These are phyloP conservation scores for Senna tora DNA, from an alignment of 306 rosid genomes.

Conservation along the genomic window DNA sequence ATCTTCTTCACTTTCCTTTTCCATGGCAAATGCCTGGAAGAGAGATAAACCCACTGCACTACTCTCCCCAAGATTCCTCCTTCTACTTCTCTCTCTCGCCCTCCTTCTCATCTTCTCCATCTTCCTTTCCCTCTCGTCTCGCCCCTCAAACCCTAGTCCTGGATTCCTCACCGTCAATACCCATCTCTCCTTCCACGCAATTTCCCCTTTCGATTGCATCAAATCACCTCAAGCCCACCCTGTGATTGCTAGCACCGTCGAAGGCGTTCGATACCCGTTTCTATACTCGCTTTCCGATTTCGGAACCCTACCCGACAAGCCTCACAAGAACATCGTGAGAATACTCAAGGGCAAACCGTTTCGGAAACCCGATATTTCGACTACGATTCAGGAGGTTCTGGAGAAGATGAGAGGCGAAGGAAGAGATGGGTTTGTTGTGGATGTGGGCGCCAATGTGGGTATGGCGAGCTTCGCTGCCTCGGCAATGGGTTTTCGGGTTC, in stretches of 20 bases:
- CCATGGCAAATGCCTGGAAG: constrained; percentile 97
- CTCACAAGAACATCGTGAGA: constrained; percentile 85
- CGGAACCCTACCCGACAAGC: constrained; percentile 86
- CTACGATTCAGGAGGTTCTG: constrained; percentile 75
- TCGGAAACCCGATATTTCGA: constrained; percentile 83
- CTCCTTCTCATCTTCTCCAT: constrained; percentile 54
- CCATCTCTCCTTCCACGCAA: constrained; percentile 43
- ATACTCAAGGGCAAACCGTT: constrained; percentile 82
- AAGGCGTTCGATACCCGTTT: constrained; percentile 78
- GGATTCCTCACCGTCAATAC: constrained; percentile 27
- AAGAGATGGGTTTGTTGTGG: constrained; percentile 69
- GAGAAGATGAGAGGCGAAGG: constrained; percentile 60
- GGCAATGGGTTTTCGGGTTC: constrained; percentile 79
- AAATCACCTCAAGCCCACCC: constrained; percentile 82
- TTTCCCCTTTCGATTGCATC: constrained; percentile 75
- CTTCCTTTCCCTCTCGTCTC: constrained; percentile 48
- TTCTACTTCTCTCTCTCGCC: constrained; percentile 44
- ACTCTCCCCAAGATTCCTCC: constrained; percentile 55
- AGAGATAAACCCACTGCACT: constrained; percentile 61
- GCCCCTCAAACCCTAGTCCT: constrained; percentile 39
- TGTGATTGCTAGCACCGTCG: constrained; percentile 76
- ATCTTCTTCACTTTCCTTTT: constrained; percentile 13
- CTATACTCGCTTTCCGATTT: constrained; percentile 86
- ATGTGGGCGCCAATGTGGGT: constrained; percentile 96
- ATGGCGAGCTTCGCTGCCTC: constrained; percentile 96